Percentiles rank a stretch among this genome's conserved stretches.
These are phyloP conservation scores for Clonostachys rosea DNA, from an alignment of 2,329 filamentous ascomycete species.

Conservation along the genomic window DNA sequence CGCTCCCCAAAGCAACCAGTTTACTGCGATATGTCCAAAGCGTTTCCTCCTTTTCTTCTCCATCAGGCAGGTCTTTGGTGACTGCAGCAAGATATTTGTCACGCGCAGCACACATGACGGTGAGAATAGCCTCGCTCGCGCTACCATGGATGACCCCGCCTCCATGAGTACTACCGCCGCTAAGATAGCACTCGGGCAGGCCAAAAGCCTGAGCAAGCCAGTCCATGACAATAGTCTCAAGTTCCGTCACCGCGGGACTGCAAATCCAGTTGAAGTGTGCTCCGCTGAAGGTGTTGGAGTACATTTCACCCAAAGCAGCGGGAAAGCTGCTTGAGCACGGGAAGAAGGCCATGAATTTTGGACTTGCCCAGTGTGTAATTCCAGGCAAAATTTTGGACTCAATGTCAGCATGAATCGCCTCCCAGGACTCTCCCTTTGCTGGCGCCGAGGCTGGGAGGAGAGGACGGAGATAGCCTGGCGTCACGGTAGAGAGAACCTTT, in stretches of 20 bases:
- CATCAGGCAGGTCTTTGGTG: constrained; percentile 41
- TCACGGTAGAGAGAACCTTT: constrained; percentile 70
- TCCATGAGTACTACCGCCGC: constrained; percentile 63
- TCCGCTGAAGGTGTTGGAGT: constrained; percentile 81
- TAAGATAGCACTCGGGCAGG: constrained; percentile 70
- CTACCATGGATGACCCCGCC: constrained; percentile 95
- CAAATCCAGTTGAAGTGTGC: constrained; percentile 98
- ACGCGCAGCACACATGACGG: constrained; percentile 80
- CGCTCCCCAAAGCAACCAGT: constrained; percentile 76
- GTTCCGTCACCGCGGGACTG: constrained; percentile 84
- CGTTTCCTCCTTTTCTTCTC: constrained; percentile 65
- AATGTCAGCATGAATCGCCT: constrained; percentile 76
- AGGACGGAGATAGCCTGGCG: constrained; percentile 80
- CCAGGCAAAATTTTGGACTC: constrained; percentile 85
- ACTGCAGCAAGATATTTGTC: constrained; percentile 69
- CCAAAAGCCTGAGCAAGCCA: constrained; percentile 78
- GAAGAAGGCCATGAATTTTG: constrained; percentile 96
- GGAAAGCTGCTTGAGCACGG: constrained; percentile 79
- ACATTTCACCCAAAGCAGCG: constrained; percentile 86
- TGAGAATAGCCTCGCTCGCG: constrained; percentile 82
- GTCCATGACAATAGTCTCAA: constrained; percentile 90
- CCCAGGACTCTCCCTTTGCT: constrained; percentile 67
- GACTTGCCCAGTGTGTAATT: constrained; percentile 90
- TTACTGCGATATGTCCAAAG: constrained; percentile 47
- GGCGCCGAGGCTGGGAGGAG: constrained; percentile 68